Evolutionary conservation across 176 grass and related monocot genomes (phyloP), one percentile per base, ranked within the genome.

Genomic region (Hyparrhenia diplandra): DNA sequence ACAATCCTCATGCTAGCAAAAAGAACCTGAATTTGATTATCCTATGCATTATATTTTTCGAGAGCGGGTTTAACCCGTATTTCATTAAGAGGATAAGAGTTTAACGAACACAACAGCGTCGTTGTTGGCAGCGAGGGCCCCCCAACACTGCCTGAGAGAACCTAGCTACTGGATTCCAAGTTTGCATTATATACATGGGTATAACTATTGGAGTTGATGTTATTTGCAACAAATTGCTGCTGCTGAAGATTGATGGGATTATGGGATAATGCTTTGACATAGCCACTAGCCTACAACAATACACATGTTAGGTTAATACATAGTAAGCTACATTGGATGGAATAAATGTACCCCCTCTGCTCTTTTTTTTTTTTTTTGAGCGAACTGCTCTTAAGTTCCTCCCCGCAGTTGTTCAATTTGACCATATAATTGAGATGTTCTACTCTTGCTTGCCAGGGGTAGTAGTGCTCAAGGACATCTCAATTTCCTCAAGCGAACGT

Each of bases 401-500:
- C 16, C 17, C 45, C 17, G 20, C 70, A 39, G 49, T 63, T 69
- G 30, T 27, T 66, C 31, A 54, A 12, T 58, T 71, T 73, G 32
- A 75, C 77, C 37, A 27, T 25, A 10, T 65, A 24, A 67, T 31
- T 43, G n/a, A 51, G 64, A 24, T 70, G 67, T 64, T 40, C 67
- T 80, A 91, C 37, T 94, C 64, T 55, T 30, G 59, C 43, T 94
- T 76, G 2, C 65, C 75, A 2, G 84, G 25, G 21, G 46, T 72
- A 76, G 25, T 32, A 31, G 77, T 58, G 78, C 46, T 91, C 55
- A 95, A 62, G 14, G 92, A 93, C 87, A 95, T 70, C 84, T 99
- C 96, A 59, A 99, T 99, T 88, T 99, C 90, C 84, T 99, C 96
- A 43, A 95, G 92, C 1, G 92, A 99, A 83, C 88, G 88, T 16